These are phyloP conservation scores for Lasiosphaeria miniovina DNA, from an alignment of 495 filamentous ascomycete genomes.

Conservation along the genomic window DNA sequence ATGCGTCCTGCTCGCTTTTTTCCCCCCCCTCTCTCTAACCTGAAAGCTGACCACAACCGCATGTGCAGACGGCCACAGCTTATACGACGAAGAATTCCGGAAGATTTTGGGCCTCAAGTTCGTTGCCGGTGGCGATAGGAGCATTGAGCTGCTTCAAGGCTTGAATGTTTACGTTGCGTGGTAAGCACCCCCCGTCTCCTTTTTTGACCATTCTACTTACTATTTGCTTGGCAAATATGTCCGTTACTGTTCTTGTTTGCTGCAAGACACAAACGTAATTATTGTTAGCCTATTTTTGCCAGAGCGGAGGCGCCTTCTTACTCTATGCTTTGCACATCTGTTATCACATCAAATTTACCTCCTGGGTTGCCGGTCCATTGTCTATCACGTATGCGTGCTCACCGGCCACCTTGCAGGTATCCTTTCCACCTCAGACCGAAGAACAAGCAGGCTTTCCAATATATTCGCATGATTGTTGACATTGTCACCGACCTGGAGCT, in stretches of 20 bases:
- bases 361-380: not conserved
- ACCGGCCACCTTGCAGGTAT: slow-evolving; percentile 31
- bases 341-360: not conserved
- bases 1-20: not conserved
- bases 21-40: not conserved
- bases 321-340: not conserved
- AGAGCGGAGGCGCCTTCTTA: not conserved
- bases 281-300: not conserved
- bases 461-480: slow-evolving; percentile 46
- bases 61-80: slow-evolving; percentile 21
- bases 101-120: slow-evolving; percentile 49
- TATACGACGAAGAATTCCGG: slow-evolving; percentile 50
- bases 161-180: slow-evolving; percentile 45
- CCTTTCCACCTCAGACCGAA: slow-evolving; percentile 48
- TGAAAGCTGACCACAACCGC: not conserved
- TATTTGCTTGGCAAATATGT: not conserved
- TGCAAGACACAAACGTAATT: not conserved
- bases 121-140: slow-evolving; percentile 46
- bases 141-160: slow-evolving; percentile 43
- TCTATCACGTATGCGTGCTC: not conserved
- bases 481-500: slow-evolving; percentile 44
- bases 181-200: slow-evolving; percentile 26
- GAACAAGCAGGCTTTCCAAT: slow-evolving; percentile 42
- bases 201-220: not conserved
- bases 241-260: not conserved